phyloP scores from a whole-genome alignment of 2,329 filamentous ascomycete species.

The Pseudocercospora fuligena region DNA sequence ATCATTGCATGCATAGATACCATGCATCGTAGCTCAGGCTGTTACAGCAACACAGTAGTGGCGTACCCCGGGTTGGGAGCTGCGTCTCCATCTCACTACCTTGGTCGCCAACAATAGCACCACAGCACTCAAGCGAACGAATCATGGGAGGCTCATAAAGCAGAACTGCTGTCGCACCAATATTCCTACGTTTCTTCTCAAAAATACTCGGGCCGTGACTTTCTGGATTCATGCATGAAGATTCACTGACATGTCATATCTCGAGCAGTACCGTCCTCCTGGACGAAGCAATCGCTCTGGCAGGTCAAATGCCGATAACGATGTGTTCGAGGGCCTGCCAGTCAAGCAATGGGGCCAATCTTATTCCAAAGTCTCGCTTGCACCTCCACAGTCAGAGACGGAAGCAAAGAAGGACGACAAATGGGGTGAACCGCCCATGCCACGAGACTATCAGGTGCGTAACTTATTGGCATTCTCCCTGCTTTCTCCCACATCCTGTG shows the following conservation, averaged over 20 bases:
- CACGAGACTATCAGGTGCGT: conserved; percentile 70
- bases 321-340: conserved; percentile 75
- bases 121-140: not conserved
- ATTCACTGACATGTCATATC: conserved; percentile 26
- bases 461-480: not conserved
- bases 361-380: conserved; percentile 38
- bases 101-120: not conserved
- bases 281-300: conserved; percentile 63
- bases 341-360: conserved; percentile 84
- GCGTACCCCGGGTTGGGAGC: not conserved
- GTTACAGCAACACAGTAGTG: too few species aligned
- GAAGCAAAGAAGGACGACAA: conserved; percentile 57
- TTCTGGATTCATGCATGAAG: not conserved
- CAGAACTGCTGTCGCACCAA: too few species aligned
- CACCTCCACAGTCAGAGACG: conserved; percentile 37
- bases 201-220: not conserved
- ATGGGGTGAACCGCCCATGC: conserved; percentile 86
- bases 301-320: conserved; percentile 65
- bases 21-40: too few species aligned
- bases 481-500: not conserved
- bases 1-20: too few species aligned
- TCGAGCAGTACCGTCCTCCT: conserved; percentile 58
- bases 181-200: not conserved
- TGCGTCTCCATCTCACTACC: not conserved
- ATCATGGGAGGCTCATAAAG: not conserved